Evolutionary conservation across 1,284 basidiomycete genomes (phyloP).

Genomic region (Pyrrhoderma lamaoense): DNA sequence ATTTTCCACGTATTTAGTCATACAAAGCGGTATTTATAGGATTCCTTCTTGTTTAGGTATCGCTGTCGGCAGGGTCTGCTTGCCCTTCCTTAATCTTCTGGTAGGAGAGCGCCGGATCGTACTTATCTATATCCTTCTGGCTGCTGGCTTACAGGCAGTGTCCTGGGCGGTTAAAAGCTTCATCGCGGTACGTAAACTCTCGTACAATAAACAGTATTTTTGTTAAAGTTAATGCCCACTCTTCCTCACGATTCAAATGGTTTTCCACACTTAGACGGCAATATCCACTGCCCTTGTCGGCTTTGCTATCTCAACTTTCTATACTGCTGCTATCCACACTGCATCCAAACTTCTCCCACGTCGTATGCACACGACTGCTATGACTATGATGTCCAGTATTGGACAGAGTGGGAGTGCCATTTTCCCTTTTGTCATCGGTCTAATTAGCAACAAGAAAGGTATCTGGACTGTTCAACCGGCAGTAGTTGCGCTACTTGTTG

Average conservation of each 20-base stretch:
- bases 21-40: not conserved
- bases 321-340: conserved; percentile 27
- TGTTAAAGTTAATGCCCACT: not conserved
- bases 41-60: conserved; percentile 21
- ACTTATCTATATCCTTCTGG: conserved; percentile 27
- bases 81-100: conserved; percentile 27
- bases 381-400: conserved; percentile 28
- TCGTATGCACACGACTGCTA: conserved; percentile 29
- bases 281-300: conserved; percentile 30
- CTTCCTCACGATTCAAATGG: too few species aligned
- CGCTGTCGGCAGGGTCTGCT: conserved; percentile 27
- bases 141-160: conserved; percentile 27
- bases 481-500: conserved; percentile 14
- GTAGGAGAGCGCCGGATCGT: conserved; percentile 29
- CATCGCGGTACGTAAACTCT: conserved; percentile 20
- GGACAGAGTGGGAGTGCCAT: conserved; percentile 30
- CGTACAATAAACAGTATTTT: not conserved
- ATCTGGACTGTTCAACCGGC: conserved; percentile 27
- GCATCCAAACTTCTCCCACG: conserved; percentile 28
- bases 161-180: conserved; percentile 28
- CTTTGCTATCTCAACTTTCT: conserved; percentile 30
- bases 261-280: conserved; percentile 22
- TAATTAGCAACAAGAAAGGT: conserved; percentile 30
- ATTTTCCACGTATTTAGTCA: not conserved
- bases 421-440: conserved; percentile 28